Percentiles rank a stretch among this genome's conserved stretches.
These are phyloP conservation scores for Rhododendron mucronatum DNA, from an alignment of 148 eudicot species.

Conservation along the genomic window DNA sequence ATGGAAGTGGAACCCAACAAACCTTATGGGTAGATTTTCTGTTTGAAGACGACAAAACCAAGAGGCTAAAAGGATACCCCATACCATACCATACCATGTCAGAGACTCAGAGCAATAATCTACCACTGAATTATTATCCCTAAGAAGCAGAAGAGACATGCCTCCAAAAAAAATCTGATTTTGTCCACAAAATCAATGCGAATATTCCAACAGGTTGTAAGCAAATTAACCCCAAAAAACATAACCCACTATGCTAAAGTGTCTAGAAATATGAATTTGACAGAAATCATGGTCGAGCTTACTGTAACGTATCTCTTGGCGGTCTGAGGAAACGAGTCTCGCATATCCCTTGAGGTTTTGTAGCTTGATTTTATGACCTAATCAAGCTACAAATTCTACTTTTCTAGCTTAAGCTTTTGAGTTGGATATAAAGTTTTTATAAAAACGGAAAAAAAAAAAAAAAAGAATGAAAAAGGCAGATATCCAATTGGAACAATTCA, in stretches of 20 bases:
- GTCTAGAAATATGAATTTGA: too few relatives aligned
- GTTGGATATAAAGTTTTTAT: background rate
- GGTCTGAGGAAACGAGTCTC: too few relatives aligned
- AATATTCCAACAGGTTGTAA: background rate
- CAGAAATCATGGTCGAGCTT: background rate
- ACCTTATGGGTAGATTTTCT: background rate
- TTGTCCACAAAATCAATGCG: background rate
- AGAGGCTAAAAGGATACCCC: background rate
- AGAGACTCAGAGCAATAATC: background rate
- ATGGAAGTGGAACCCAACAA: background rate
- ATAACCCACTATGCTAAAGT: too few relatives aligned
- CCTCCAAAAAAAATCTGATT: background rate
- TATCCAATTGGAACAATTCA: background rate
- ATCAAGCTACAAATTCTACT: background rate
- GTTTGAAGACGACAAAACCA: background rate
- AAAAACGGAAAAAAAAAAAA: background rate
- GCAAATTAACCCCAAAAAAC: background rate
- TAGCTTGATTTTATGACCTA: background rate
- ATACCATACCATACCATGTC: background rate
- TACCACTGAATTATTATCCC: background rate
- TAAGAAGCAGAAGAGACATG: background rate
- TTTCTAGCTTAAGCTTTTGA: background rate
- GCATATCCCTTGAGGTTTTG: too few relatives aligned
- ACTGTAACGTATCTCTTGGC: background rate
- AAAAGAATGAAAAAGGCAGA: background rate